Evolutionary conservation across 1,284 basidiomycete genomes (phyloP), one percentile per base, ranked within the genome.

Genomic region (Puccinia coronata): DNA sequence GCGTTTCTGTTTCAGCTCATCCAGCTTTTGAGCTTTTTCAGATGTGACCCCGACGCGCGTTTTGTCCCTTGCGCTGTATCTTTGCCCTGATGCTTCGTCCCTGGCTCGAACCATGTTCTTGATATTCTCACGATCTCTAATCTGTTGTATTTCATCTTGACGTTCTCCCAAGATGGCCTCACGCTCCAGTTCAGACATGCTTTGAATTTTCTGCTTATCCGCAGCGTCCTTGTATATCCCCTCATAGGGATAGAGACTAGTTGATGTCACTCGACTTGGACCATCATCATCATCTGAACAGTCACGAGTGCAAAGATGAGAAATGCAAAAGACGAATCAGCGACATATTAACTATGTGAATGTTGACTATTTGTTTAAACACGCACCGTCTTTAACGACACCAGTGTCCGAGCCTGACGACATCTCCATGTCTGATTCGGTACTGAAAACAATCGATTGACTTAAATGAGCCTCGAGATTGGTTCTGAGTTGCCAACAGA

Each of bases 391-490:
- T 34, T 65, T 69, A 16, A 63, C 59, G 18, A 69, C 41, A 25
- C 36, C 77, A 61, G 49, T 67, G 28, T 71, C 77, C 5, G 77
- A 80, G 20, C 67, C 77, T 59, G 77, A 80, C 36, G 77, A 80
- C 77, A 80, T 80, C 57, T 80, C 77, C 77, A 80, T 80, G 57
- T 80, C 77, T 59, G 77, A 80, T 80, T 80, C 77, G 20, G 65
- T 51, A 69, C 75, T 78, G 31, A 8, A 53, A 34, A 41, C 39
- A 57, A 31, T 6, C 9, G 9, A 43, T 20, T 31, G 11, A 71
- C 16, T 16, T 47, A 39, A 79, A 49, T 41, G 28, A 39, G 63
- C 49, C 39, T 55, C 36, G 25, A 41, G 36, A 34, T 25, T 16
- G 11, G 20, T 36, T 6, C n/a, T 18, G 5, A 28, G 39, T 16